These are phyloP conservation scores for Annulohypoxylon stygium DNA, from an alignment of 495 filamentous ascomycete species.

Conservation along the genomic window DNA sequence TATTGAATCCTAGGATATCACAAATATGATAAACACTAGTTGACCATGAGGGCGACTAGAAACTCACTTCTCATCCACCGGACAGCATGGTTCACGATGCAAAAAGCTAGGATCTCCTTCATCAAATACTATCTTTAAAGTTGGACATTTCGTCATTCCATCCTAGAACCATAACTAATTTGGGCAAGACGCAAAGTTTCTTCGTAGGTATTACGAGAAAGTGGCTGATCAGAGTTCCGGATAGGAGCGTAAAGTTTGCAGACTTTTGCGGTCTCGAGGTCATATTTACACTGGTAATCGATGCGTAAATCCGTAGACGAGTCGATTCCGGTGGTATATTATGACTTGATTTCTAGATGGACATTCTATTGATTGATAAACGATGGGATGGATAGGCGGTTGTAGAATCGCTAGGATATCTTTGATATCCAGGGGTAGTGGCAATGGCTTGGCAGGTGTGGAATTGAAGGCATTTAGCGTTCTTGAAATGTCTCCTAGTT, in stretches of 20 bases:
- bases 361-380: background rate
- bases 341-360: background rate
- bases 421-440: background rate
- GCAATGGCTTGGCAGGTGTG: background rate
- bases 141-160: constrained; percentile 16
- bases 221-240: background rate
- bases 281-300: background rate
- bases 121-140: background rate
- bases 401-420: background rate
- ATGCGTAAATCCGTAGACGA: background rate
- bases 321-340: background rate
- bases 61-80: background rate
- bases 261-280: background rate
- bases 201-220: background rate
- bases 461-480: background rate
- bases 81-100: constrained; percentile 14
- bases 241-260: constrained; percentile 5
- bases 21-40: background rate
- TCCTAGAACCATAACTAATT: background rate
- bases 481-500: background rate
- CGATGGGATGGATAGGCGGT: background rate
- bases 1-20: background rate
- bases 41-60: background rate
- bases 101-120: background rate
- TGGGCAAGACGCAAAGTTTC: constrained; percentile 12